A percentile compares a stretch with the other conserved stretches of the same genome.
These are phyloP conservation scores for Aspergillus saccharolyticus DNA, from an alignment of 495 filamentous ascomycete species.

Conservation along the genomic window DNA sequence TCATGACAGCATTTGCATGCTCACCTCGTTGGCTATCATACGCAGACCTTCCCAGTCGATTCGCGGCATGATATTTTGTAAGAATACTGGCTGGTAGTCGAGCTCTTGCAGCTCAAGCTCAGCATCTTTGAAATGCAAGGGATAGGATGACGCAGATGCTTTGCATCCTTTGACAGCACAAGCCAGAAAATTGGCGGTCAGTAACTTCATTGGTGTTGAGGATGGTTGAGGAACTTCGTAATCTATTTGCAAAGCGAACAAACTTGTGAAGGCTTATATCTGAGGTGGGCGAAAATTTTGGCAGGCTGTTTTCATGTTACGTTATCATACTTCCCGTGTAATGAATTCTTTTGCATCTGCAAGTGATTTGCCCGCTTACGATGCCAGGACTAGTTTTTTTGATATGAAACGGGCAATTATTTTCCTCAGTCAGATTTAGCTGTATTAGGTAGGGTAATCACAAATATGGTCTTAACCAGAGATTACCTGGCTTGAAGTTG, in stretches of 20 bases:
- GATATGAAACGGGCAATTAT: no score
- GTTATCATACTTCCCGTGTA: not conserved
- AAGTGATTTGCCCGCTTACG: no score
- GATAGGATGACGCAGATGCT: conserved; percentile 66
- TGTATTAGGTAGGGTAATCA: no score
- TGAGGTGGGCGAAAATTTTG: not conserved
- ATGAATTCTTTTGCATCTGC: no score
- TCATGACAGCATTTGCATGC: not conserved
- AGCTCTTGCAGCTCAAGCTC: conserved; percentile 79
- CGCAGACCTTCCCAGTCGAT: conserved; percentile 82
- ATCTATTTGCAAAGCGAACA: not conserved
- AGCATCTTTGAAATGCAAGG: conserved; percentile 84
- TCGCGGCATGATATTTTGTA: conserved; percentile 77
- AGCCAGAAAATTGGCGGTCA: conserved; percentile 94
- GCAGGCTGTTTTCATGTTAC: not conserved
- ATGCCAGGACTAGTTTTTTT: no score
- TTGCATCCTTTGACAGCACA: conserved; percentile 96
- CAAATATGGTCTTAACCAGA: no score
- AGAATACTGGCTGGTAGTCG: conserved; percentile 70
- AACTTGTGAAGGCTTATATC: not conserved
- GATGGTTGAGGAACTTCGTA: not conserved
- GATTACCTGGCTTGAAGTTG: no score
- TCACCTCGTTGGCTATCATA: conserved; percentile 72
- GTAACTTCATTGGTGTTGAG: conserved; percentile 64
- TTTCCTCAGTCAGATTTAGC: no score